These are phyloP conservation scores for Sphagnum contortum DNA, from an alignment of 225 moss, liverwort and hornwort species.

Conservation along the genomic window DNA sequence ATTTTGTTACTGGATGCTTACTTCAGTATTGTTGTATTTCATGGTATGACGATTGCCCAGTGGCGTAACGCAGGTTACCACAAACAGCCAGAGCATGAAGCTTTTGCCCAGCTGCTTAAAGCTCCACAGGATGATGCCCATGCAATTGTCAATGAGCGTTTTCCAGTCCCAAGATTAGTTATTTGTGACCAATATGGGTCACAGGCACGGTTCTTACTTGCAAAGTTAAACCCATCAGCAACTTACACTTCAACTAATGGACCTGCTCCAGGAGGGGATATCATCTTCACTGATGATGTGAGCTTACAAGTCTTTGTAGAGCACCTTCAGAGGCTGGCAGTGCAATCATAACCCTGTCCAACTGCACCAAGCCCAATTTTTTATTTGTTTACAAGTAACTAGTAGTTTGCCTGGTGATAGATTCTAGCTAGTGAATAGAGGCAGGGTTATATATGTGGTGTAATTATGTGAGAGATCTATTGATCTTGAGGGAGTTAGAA, in stretches of 20 bases:
- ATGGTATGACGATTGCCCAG: constrained; percentile 94
- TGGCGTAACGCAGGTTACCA: constrained; percentile 95
- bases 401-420: constrained; percentile 21
- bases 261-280: constrained; percentile 95
- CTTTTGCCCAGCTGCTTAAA: constrained; percentile 81
- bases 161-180: constrained; percentile 91
- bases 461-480: too few relatives aligned
- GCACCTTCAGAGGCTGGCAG: constrained; percentile 92
- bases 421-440: constrained; percentile 27
- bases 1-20: constrained; percentile 88
- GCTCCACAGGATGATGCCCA: constrained; percentile 74
- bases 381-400: constrained; percentile 18
- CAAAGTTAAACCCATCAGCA: constrained; percentile 89
- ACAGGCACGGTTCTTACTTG: constrained; percentile 95
- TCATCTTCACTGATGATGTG: constrained; percentile 97
- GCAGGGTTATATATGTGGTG: too few relatives aligned
- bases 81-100: constrained; percentile 82
- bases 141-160: constrained; percentile 66
- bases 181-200: constrained; percentile 97
- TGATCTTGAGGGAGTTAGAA: too few relatives aligned
- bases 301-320: constrained; percentile 98
- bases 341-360: constrained; percentile 46
- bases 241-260: constrained; percentile 93
- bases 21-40: constrained; percentile 92
- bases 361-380: constrained; percentile 15